A percentile compares a stretch with the other conserved stretches of the same genome.
These are phyloP conservation scores for Colletotrichum sidae DNA, from an alignment of 2,329 filamentous ascomycete genomes.

Conservation along the genomic window DNA sequence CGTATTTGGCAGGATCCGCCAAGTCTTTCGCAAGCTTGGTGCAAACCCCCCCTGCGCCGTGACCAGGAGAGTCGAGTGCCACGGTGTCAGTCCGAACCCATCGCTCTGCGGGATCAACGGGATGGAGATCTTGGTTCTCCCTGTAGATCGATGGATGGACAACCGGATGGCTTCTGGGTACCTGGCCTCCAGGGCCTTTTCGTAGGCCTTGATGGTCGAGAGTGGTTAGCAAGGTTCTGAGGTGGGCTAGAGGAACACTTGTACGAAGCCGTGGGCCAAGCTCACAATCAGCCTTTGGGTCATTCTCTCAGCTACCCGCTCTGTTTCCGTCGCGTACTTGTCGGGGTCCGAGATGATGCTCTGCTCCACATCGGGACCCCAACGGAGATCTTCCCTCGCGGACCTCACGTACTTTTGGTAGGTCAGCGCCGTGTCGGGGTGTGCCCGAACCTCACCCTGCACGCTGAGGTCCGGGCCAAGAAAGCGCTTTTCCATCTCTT, in stretches of 20 bases:
- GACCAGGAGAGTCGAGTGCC: constrained; percentile 16
- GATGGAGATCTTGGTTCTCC: constrained; percentile 20
- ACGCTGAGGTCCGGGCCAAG: background rate
- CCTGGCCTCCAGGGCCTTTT: background rate
- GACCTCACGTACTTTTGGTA: constrained; percentile 15
- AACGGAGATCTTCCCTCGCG: constrained; percentile 16
- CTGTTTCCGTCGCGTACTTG: background rate
- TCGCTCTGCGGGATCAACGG: constrained; percentile 19
- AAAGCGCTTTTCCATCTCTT: constrained; percentile 13
- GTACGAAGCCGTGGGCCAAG: too few species aligned
- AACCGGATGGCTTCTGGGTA: constrained; percentile 11
- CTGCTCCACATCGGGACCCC: constrained; percentile 18
- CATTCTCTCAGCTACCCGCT: constrained; percentile 1
- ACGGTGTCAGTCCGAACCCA: constrained; percentile 11
- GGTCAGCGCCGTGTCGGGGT: constrained; percentile 17
- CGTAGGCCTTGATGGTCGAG: background rate
- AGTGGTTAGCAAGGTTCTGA: background rate
- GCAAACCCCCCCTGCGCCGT: background rate
- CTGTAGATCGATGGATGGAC: constrained; percentile 25
- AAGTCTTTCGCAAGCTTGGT: background rate
- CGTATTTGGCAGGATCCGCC: background rate
- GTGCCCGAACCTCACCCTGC: background rate
- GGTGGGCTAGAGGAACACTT: too few species aligned
- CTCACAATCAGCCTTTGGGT: constrained; percentile 4
- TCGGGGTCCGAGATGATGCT: background rate